phyloP scores from a whole-genome alignment of 129 eudicot species.

The Saposhnikovia divaricata region DNA sequence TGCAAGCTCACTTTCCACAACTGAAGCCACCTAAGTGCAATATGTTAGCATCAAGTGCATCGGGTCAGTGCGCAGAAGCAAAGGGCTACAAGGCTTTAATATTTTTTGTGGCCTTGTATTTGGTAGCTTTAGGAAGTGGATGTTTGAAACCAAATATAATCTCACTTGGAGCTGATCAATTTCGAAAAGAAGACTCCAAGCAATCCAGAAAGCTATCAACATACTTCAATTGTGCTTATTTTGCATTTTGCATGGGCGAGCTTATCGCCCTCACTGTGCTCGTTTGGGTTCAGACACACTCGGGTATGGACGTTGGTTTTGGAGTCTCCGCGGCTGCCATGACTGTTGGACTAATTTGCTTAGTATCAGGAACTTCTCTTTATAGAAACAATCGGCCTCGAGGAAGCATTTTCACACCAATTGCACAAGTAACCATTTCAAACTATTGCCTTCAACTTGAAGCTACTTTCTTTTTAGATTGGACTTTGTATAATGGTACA shows the following conservation, averaged over 20 bases:
- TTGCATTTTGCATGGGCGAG: conserved; percentile 72
- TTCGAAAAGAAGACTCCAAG: conserved; percentile 30
- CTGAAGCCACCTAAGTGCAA: conserved; percentile 74
- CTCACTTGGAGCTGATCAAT: conserved; percentile 76
- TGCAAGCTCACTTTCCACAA: conserved; percentile 79
- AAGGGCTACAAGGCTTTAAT: conserved; percentile 52
- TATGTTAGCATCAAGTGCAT: conserved; percentile 20
- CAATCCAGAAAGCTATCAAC: conserved; percentile 56
- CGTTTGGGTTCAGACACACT: conserved; percentile 82
- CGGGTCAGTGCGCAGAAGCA: conserved; percentile 48
- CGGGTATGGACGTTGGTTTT: conserved; percentile 76
- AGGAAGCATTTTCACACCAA: conserved; percentile 75
- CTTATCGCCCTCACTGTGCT: conserved; percentile 65
- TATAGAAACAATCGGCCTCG: conserved; percentile 51
- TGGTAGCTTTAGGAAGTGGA: conserved; percentile 95
- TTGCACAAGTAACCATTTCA: conserved; percentile 45
- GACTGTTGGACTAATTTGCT: conserved; percentile 62
- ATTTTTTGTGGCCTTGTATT: conserved; percentile 65
- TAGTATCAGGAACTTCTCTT: conserved; percentile 48
- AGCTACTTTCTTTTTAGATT: not conserved
- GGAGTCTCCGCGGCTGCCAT: conserved; percentile 78
- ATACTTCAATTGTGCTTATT: conserved; percentile 75
- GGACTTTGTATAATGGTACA: not conserved
- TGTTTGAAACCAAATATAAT: conserved; percentile 92
- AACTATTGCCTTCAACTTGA: not conserved